Base-by-base conservation (phyloP, 1,139 yeast species). In the Nadsonia commutata region DNA sequence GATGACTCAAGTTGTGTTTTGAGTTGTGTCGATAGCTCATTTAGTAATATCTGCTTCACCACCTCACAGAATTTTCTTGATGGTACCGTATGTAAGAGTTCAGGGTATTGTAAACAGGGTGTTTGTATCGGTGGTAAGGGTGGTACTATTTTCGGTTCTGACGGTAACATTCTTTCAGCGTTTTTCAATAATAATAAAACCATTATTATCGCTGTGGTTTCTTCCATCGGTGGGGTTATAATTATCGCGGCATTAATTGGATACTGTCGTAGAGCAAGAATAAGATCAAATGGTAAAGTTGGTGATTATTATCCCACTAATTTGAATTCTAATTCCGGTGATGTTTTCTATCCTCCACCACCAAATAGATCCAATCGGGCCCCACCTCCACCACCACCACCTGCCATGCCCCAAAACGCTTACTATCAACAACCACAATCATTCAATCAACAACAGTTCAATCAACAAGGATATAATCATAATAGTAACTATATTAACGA, bases 71-170 rank as follows among this genome's bases (percentile, higher is more conserved):
- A 58, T 51, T 63, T 60, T 44, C 45, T 63, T 43, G 66, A 63
- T 42, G 67, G 67, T 23, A 63, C 67, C 7, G 64, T 65, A 3
- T 63, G 67, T 46, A 50, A 53, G 20, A 52, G 55, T 18, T 45
- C 52, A 5, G 67, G 67, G 23, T 44, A 40, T 20, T 63, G 67
- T 44, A 48, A 47, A 19, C 49, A 54, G 31, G 67, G 67, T 9
- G 41, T 40, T 9, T 63, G 67, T 45, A 48, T 56, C 11, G 63
- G 60, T 31, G 60, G 55, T 18, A 38, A 41, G 20, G 31, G 36
- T 41, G 43, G 38, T 43, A 43, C 41, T 18, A 43, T 45, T 38
- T 38, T 40, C 4, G 40, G 42, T 27, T 41, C 42, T 39, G 43
- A 39, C n/a, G 45, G 39, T 31, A 45, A 46, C 38, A 31, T 42